A percentile compares a stretch with the other conserved stretches of the same genome.
phyloP scores from a whole-genome alignment of 257 asterid species.

The Forsythia viridissima region DNA sequence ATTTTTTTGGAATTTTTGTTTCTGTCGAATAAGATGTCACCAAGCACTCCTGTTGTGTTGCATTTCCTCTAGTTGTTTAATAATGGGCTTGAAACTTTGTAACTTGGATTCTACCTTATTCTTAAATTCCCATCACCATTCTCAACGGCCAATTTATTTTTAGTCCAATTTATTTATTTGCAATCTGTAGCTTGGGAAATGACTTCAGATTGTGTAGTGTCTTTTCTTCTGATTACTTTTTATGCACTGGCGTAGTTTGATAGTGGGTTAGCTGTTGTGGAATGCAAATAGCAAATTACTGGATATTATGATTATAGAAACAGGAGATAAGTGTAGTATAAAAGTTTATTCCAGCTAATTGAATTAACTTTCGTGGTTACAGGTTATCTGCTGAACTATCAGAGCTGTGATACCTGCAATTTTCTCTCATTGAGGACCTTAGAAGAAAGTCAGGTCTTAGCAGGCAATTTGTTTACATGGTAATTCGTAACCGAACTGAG shows the following conservation, averaged over 20 bases:
- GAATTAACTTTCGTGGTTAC: conserved; percentile 18
- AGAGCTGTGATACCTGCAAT: conserved; percentile 27
- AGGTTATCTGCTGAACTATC: conserved; percentile 41
- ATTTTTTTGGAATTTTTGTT: not conserved
- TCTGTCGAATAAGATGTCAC: not conserved
- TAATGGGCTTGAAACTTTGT: not conserved
- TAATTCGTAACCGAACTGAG: not conserved
- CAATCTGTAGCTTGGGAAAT: not conserved
- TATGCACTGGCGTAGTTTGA: not conserved
- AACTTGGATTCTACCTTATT: no score
- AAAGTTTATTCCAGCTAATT: not conserved
- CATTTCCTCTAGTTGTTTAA: not conserved
- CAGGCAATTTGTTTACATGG: not conserved
- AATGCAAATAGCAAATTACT: not conserved
- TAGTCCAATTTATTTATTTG: not conserved
- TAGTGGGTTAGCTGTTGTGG: conserved; percentile 1
- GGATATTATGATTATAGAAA: not conserved
- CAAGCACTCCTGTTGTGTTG: not conserved
- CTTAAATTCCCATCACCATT: no score
- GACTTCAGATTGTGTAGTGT: not conserved
- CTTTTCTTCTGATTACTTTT: not conserved
- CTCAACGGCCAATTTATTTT: not conserved
- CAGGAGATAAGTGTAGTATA: not conserved
- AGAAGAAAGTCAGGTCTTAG: not conserved
- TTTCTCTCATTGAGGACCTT: conserved; percentile 1